Conservation (phyloP, 306 rosid genomes). For the Prosopis cineraria region DNA sequence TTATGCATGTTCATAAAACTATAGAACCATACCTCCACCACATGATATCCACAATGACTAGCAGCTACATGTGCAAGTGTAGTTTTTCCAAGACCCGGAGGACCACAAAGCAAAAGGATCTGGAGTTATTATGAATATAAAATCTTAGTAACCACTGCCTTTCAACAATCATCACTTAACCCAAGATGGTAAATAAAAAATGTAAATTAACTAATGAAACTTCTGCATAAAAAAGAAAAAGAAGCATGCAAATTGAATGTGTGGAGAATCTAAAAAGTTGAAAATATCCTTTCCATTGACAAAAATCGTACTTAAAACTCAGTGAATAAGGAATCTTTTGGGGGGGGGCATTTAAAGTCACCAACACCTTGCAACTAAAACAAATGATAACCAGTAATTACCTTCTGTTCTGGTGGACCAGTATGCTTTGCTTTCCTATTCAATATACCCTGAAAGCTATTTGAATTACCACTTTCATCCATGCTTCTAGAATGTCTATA, state of each 20-base stretch:
- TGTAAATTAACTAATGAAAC: slow-evolving; percentile 4
- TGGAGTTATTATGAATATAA: slow-evolving; percentile 44
- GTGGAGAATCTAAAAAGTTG: not conserved
- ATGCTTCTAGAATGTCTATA: slow-evolving; percentile 44
- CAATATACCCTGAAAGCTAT: slow-evolving; percentile 52
- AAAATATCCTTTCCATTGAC: not conserved
- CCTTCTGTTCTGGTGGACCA: slow-evolving; percentile 88
- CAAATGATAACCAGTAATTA: slow-evolving; percentile 22
- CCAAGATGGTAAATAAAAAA: slow-evolving; percentile 1
- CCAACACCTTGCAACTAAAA: not conserved
- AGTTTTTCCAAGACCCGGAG: slow-evolving; percentile 96
- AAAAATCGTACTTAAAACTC: not conserved
- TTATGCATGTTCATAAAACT: slow-evolving; percentile 14
- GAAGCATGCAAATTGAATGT: not conserved
- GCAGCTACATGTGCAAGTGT: slow-evolving; percentile 98
- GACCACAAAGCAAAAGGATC: slow-evolving; percentile 92
- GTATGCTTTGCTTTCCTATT: slow-evolving; percentile 53
- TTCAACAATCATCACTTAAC: slow-evolving; percentile 22
- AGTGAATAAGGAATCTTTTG: not conserved
- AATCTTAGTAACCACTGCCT: slow-evolving; percentile 31
- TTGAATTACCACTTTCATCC: slow-evolving; percentile 44
- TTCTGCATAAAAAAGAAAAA: not conserved
- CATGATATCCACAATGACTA: slow-evolving; percentile 91
- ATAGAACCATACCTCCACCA: slow-evolving; percentile 71
- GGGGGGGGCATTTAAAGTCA: not conserved